Percentiles rank a stretch among this genome's conserved stretches.
Evolutionary conservation across 768 basidiomycete species (phyloP).

Genomic region (Crucibulum laeve): DNA sequence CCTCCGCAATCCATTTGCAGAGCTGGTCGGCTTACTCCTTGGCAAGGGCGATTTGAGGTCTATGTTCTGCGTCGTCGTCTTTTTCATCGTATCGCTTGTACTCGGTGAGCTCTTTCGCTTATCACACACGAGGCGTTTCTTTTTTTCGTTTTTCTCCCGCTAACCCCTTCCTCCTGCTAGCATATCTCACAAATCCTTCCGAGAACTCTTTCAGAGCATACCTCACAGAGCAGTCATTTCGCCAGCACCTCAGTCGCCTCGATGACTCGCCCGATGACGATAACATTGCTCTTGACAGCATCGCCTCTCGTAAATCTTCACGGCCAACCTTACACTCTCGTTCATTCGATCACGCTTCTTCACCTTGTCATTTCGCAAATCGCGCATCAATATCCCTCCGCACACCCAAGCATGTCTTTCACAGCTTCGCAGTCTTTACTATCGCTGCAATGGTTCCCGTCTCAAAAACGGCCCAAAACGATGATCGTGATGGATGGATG

Average conservation of each 20-base stretch:
- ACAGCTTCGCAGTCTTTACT: constrained; percentile 83
- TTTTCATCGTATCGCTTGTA: constrained; percentile 63
- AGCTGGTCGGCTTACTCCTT: constrained; percentile 45
- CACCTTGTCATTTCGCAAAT: constrained; percentile 83
- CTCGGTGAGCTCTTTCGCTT: constrained; percentile 50
- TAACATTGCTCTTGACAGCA: constrained; percentile 19
- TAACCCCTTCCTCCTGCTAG: constrained; percentile 36
- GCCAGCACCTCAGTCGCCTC: constrained; percentile 85
- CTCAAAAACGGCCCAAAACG: constrained; percentile 31
- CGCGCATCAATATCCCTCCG: constrained; percentile 89
- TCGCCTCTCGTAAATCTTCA: constrained; percentile 22
- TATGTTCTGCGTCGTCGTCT: constrained; percentile 65
- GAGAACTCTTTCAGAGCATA: constrained; percentile 92
- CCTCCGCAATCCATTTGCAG: constrained; percentile 47
- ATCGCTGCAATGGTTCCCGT: constrained; percentile 73
- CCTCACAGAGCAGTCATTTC: constrained; percentile 96
- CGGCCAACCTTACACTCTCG: constrained; percentile 20
- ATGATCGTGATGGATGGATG: constrained; percentile 43
- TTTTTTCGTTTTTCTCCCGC: constrained; percentile 6
- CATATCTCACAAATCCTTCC: constrained; percentile 91
- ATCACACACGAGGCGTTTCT: background rate
- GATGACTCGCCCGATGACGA: constrained; percentile 61
- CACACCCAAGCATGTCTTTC: constrained; percentile 86
- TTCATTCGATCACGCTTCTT: constrained; percentile 30
- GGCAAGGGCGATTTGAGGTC: constrained; percentile 65